phyloP scores from a whole-genome alignment of 495 filamentous ascomycete genomes.

The Xylaria grammica region DNA sequence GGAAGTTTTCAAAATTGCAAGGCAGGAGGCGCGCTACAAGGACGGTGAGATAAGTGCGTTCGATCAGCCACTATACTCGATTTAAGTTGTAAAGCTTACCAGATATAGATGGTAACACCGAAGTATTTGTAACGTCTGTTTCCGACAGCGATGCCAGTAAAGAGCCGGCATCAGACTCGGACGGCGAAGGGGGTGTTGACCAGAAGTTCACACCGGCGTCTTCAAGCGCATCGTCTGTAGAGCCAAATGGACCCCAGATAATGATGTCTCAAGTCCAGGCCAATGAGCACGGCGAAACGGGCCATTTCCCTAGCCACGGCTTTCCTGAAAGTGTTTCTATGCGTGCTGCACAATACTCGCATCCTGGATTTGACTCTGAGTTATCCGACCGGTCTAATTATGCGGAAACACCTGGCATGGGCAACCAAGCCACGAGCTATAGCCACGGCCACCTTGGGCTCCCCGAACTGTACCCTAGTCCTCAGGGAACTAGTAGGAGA shows the following conservation, averaged over 20 bases:
- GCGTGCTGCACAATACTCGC: slow-evolving; percentile 32
- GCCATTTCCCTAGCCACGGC: slow-evolving; percentile 33
- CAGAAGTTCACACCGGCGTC: slow-evolving; percentile 29
- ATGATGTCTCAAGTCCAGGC: slow-evolving; percentile 34
- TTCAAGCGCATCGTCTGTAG: slow-evolving; percentile 32
- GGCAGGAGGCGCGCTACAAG: slow-evolving; percentile 64
- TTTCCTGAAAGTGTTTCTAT: slow-evolving; percentile 41
- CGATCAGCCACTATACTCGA: background rate
- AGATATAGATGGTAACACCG: slow-evolving; percentile 41
- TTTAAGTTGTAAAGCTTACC: slow-evolving; percentile 20
- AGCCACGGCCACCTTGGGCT: slow-evolving; percentile 34
- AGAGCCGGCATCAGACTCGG: slow-evolving; percentile 27
- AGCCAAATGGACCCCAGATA: slow-evolving; percentile 29
- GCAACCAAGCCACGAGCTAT: slow-evolving; percentile 32
- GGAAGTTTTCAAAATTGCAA: slow-evolving; percentile 71
- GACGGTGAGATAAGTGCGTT: slow-evolving; percentile 65
- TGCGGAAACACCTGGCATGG: slow-evolving; percentile 35
- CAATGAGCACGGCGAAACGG: slow-evolving; percentile 36
- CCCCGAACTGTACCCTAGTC: slow-evolving; percentile 42
- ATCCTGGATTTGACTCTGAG: slow-evolving; percentile 35
- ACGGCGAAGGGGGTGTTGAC: slow-evolving; percentile 41
- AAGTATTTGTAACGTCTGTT: slow-evolving; percentile 45
- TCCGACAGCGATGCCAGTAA: slow-evolving; percentile 32
- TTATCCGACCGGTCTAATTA: slow-evolving; percentile 41
- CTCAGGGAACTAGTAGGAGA: slow-evolving; percentile 42